Base-by-base conservation (phyloP, 257 asterid species). In the Primulina tabacum region DNA sequence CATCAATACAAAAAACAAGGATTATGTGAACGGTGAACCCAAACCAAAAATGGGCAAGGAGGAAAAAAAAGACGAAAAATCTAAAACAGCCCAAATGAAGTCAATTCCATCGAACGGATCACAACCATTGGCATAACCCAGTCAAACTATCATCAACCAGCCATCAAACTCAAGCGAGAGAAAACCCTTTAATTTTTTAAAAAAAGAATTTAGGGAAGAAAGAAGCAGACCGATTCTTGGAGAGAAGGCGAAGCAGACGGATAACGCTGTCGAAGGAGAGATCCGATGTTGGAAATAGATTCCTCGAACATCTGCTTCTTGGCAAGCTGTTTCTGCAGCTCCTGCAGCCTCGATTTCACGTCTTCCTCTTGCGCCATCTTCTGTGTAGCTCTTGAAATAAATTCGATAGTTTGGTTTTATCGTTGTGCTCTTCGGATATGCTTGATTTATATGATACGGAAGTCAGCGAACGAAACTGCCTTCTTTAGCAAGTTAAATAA, bases 251-350 rank as follows among this genome's bases (percentile, higher is more conserved):
- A 81, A 77, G 95, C 90, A 62, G 92, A 82, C 12, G 95, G 59
- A 77, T 93, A 93, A 67, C 82, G 73, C n/a, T 87, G 80, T 18
- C 68, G 85, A 65, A 89, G 85, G 60, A 93, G 97, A 68, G 96
- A 83, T 85, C 86, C 78, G 79, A 87, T 82, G 32, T 85, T 64
- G 74, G 82, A 76, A 34, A 91, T 88, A 8, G 97, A 85, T 72
- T 81, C 96, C 84, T 93, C 99, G 40, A 93, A 93, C 77, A 77
- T 65, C 70, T 86, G 85, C 75, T 89, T 93, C 86, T 91, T 90
- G 35, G 78, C 85, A 11, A 93, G 85, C 76, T 85, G 91, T 68
- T 84, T 90, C 85, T 93, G 96, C 75, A 90, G 83, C 71, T 87
- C 90, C 52, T 81, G 86, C 69, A 93, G 81, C 72, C 76, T 82